Conservation (phyloP, 2,329 filamentous ascomycete genomes). For the Aureobasidium vineae region DNA sequence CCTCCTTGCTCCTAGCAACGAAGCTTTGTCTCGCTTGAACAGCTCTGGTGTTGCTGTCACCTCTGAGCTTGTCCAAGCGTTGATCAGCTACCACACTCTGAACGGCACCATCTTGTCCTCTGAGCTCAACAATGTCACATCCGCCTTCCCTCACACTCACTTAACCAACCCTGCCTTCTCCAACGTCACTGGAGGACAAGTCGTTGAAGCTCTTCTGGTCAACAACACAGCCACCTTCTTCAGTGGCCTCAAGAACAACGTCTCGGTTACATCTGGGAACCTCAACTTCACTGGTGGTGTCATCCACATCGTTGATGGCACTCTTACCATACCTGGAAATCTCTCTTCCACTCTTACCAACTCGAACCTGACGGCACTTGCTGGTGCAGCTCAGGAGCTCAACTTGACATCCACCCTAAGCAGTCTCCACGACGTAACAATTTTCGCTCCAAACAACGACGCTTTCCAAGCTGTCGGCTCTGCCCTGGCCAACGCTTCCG, state of each 20-base stretch:
- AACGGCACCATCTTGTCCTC: constrained; percentile 50
- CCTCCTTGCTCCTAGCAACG: constrained; percentile 57
- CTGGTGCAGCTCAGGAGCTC: constrained; percentile 44
- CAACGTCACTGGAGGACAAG: constrained; percentile 61
- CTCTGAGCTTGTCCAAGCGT: constrained; percentile 42
- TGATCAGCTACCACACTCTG: constrained; percentile 60
- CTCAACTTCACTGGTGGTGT: constrained; percentile 48
- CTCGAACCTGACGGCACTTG: constrained; percentile 43
- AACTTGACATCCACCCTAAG: constrained; percentile 46
- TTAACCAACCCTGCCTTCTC: constrained; percentile 54
- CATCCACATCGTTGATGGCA: constrained; percentile 48
- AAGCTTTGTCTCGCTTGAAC: constrained; percentile 39
- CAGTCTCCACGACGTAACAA: constrained; percentile 53
- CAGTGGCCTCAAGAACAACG: constrained; percentile 53
- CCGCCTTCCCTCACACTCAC: constrained; percentile 49
- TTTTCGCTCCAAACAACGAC: constrained; percentile 63
- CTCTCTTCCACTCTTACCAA: constrained; percentile 37
- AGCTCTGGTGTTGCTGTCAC: constrained; percentile 38
- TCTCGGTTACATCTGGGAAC: constrained; percentile 50
- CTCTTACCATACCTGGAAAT: constrained; percentile 44
- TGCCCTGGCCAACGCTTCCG: constrained; percentile 49
- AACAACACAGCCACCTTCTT: constrained; percentile 51
- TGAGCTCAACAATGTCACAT: constrained; percentile 40
- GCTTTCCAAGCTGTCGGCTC: constrained; percentile 60
- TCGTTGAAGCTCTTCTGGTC: constrained; percentile 49